A percentile compares a stretch with the other conserved stretches of the same genome.
phyloP scores from a whole-genome alignment of 139 green algal genomes.

The Chlamydomonas sp. region DNA sequence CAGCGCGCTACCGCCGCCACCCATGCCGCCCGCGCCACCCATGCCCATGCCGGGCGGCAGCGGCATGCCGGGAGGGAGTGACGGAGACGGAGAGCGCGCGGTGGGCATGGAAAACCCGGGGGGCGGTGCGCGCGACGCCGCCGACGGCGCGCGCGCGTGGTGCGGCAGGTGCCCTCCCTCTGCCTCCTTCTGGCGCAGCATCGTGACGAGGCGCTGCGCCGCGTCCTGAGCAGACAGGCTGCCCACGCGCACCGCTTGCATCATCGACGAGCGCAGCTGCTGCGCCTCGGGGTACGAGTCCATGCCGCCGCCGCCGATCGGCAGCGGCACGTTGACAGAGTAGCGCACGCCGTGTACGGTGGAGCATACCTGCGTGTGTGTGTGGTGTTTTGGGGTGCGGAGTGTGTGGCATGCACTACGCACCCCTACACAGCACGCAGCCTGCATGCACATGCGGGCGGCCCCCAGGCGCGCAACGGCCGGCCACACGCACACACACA shows the following conservation, averaged over 20 bases:
- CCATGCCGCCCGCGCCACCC: too few species aligned
- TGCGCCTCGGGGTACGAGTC: slow-evolving; percentile 30
- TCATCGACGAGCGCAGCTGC: slow-evolving; percentile 28
- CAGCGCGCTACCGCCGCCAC: too few species aligned
- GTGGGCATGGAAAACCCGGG: slow-evolving; percentile 4
- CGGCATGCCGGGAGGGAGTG: too few species aligned
- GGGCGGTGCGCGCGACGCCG: background rate
- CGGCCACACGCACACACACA: too few species aligned
- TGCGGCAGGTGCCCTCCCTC: background rate
- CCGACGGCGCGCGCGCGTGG: background rate
- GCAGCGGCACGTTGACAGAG: slow-evolving; percentile 35
- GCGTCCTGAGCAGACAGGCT: slow-evolving; percentile 31
- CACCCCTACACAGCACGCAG: too few species aligned
- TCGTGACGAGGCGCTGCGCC: slow-evolving; percentile 30
- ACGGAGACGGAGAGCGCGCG: too few species aligned
- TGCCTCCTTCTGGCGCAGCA: slow-evolving; percentile 37
- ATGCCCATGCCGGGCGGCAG: too few species aligned
- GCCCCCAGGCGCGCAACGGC: too few species aligned
- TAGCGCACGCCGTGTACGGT: slow-evolving; percentile 30
- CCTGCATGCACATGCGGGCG: too few species aligned
- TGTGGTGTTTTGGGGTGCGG: too few species aligned
- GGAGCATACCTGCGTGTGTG: too few species aligned
- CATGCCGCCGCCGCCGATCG: slow-evolving; percentile 4
- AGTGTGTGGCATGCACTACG: too few species aligned
- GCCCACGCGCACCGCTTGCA: slow-evolving; percentile 26